Percentiles rank a stretch among this genome's conserved stretches.
These are phyloP conservation scores for Ascocoryne sarcoides DNA, from an alignment of 2,329 filamentous ascomycete genomes.

Conservation along the genomic window DNA sequence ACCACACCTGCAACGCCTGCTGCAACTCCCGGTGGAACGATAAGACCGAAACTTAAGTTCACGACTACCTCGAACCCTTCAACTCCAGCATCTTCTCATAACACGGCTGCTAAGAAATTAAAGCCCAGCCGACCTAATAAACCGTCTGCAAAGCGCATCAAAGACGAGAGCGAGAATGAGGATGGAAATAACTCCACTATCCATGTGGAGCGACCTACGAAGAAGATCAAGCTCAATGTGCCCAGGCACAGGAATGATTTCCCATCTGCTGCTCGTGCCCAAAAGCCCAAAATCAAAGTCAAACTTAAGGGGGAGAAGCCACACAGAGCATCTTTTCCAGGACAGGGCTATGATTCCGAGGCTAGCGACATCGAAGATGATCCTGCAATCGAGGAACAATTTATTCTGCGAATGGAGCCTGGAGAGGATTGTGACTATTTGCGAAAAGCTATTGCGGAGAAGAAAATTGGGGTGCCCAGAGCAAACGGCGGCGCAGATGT, in stretches of 20 bases:
- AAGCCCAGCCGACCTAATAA: constrained; percentile 53
- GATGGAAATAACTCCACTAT: constrained; percentile 30
- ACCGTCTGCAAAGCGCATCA: constrained; percentile 49
- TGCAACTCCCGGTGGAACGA: not conserved
- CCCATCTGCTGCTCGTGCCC: not conserved
- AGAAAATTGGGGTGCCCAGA: constrained; percentile 60
- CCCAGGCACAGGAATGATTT: constrained; percentile 11
- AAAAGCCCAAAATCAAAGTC: constrained; percentile 38
- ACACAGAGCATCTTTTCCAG: constrained; percentile 58
- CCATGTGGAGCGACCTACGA: constrained; percentile 17
- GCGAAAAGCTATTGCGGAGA: constrained; percentile 64
- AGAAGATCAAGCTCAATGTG: constrained; percentile 40
- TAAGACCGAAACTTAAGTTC: constrained; percentile 1
- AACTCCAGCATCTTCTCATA: constrained; percentile 13
- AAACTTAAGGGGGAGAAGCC: constrained; percentile 62
- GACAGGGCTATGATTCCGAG: constrained; percentile 94
- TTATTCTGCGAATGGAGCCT: constrained; percentile 80
- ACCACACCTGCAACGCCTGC: constrained; percentile 3
- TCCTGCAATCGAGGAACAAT: constrained; percentile 80
- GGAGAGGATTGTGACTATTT: constrained; percentile 82
- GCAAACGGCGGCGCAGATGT: constrained; percentile 67
- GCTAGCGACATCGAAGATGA: constrained; percentile 84
- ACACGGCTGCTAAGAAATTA: constrained; percentile 36
- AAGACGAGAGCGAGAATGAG: constrained; percentile 45
- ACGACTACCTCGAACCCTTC: constrained; percentile 19